Conservation (phyloP, 2,329 filamentous ascomycete species). For the Aureobasidium sp. region DNA sequence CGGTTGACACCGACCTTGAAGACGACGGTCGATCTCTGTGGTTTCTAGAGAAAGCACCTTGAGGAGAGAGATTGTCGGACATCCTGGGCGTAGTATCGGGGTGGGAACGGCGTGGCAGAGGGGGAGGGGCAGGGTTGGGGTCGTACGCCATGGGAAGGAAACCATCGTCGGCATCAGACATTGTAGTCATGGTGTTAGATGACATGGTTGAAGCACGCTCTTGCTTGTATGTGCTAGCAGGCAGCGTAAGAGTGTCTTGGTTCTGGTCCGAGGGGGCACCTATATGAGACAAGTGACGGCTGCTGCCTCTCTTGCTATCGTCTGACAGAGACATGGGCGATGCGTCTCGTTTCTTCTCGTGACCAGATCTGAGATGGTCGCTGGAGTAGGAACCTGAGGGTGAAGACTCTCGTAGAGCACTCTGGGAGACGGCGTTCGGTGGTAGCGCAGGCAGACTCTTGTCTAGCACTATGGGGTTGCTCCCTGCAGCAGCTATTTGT, state of each 20-base stretch:
- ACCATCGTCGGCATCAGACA: slow-evolving; percentile 51
- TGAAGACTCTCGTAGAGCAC: slow-evolving; percentile 55
- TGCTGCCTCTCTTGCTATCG: slow-evolving; percentile 19
- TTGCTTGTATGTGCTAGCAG: slow-evolving; percentile 69
- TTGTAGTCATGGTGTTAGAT: slow-evolving; percentile 28
- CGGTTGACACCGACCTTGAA: slow-evolving; percentile 40
- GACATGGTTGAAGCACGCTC: slow-evolving; percentile 67
- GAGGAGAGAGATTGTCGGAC: slow-evolving; percentile 26
- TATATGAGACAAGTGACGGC: background rate
- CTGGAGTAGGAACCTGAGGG: slow-evolving; percentile 57
- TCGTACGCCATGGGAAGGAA: slow-evolving; percentile 47
- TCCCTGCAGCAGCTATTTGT: slow-evolving; percentile 24
- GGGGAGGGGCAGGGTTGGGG: slow-evolving; percentile 34
- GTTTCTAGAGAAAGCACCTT: slow-evolving; percentile 39
- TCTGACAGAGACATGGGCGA: slow-evolving; percentile 29
- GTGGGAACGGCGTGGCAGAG: slow-evolving; percentile 12
- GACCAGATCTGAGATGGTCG: slow-evolving; percentile 36
- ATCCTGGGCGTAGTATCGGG: slow-evolving; percentile 15
- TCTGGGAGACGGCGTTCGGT: slow-evolving; percentile 60
- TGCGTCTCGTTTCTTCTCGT: slow-evolving; percentile 24
- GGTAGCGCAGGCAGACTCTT: slow-evolving; percentile 91
- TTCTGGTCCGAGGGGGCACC: slow-evolving; percentile 14
- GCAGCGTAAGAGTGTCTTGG: slow-evolving; percentile 58
- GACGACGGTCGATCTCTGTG: slow-evolving; percentile 32
- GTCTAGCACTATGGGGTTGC: slow-evolving; percentile 62